Evolutionary conservation across 2,329 filamentous ascomycete genomes (phyloP), one percentile per base, ranked within the genome.

Genomic region (Chrysoporthe deuterocubensis): DNA sequence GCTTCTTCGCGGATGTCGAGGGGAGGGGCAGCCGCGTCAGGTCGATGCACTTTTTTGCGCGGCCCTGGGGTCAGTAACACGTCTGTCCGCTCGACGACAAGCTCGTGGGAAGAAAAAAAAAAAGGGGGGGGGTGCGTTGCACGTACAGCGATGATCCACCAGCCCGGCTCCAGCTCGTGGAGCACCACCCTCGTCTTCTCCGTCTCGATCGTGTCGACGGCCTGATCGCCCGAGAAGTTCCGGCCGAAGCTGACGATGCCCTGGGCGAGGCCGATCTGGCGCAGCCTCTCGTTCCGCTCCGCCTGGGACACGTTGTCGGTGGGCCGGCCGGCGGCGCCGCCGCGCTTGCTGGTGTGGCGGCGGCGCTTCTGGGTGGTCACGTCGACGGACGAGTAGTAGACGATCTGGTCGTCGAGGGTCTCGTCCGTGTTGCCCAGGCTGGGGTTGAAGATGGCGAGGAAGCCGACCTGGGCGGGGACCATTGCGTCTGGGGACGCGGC

Each of bases 361-460:
- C 80, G 81, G 62, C 78, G 80, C 43, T 77, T 75, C 48, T 78
- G 73, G 43, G 77, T 72, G 62, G 81, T 81, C 2, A 82, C 81
- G 65, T 77, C 80, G 65, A 85, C 78, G 6, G 92, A 93, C 74
- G 92, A 91, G 81, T 97, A 97, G 83, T 97, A 99, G 73, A 97
- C 92, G 71, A 98, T 93, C 80, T 99, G 93, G 72, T 96, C 86
- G 67, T 87, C 84, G 72, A 95, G 84, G 1, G 82, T 85, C 56
- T 85, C 83, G 73, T 86, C 84, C 3, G 81, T 84, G 56, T 74
- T 76, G 74, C 92, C 90, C 57, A 96, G 86, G 6, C 90, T 89
- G 44, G 96, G 96, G 78, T 97, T 98, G 84, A 97, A 99, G 77
- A 99, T 96, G 77, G 95, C 90, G 58, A 99, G 86, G 78, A 96